Evolutionary conservation across 2,329 filamentous ascomycete species (phyloP).

Genomic region (Graphilbum ipis-grandicollis): DNA sequence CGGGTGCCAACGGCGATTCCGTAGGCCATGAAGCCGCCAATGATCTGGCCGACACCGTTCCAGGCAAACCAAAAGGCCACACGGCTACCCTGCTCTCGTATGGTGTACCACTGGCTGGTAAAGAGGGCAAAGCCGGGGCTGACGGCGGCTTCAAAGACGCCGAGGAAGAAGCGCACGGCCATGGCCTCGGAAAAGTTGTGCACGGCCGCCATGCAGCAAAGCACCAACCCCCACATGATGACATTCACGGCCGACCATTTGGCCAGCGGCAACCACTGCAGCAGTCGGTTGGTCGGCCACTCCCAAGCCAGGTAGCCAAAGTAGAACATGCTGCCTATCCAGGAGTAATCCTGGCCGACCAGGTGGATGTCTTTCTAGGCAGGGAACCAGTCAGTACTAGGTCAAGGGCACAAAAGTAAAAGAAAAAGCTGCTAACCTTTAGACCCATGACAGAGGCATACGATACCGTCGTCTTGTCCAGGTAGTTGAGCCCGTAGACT

Average conservation of each 20-base stretch:
- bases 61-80: conserved; percentile 53
- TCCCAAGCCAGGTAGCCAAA: conserved; percentile 37
- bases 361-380: conserved; percentile 22
- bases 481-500: conserved; percentile 39
- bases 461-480: conserved; percentile 26
- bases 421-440: conserved; percentile 11
- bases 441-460: conserved; percentile 37
- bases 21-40: conserved; percentile 21
- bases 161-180: conserved; percentile 49
- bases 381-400: not conserved
- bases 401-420: not conserved
- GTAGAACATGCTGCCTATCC: conserved; percentile 33
- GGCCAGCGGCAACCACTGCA: conserved; percentile 46
- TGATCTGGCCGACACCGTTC: conserved; percentile 21
- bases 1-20: conserved; percentile 31
- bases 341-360: conserved; percentile 26
- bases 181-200: conserved; percentile 42
- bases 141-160: conserved; percentile 50
- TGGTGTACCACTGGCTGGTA: conserved; percentile 57
- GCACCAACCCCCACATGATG: conserved; percentile 39
- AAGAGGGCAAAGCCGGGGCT: conserved; percentile 53
- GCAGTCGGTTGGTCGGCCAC: conserved; percentile 46
- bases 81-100: conserved; percentile 45
- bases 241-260: conserved; percentile 51
- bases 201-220: conserved; percentile 46